Evolutionary conservation across 2,329 filamentous ascomycete species (phyloP).

Genomic region (Emericellopsis atlantica): DNA sequence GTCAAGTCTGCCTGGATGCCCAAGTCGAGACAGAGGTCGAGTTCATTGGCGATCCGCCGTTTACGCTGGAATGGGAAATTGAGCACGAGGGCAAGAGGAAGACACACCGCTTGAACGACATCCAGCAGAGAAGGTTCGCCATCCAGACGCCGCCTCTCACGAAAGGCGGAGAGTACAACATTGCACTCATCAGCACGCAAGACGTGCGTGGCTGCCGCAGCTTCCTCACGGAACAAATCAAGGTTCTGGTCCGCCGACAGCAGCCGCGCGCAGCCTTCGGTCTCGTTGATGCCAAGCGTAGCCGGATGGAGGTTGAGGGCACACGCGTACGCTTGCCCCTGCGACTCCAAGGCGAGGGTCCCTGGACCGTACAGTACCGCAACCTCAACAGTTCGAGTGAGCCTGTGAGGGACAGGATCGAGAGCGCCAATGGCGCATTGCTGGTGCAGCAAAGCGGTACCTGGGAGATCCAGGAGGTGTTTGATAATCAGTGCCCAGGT

Average conservation of each 20-base stretch:
- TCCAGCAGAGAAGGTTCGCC: slow-evolving; percentile 49
- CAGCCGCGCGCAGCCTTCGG: slow-evolving; percentile 81
- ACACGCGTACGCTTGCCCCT: slow-evolving; percentile 65
- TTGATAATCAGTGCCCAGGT: slow-evolving; percentile 72
- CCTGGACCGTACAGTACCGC: slow-evolving; percentile 70
- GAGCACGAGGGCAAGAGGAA: slow-evolving; percentile 79
- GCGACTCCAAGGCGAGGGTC: slow-evolving; percentile 71
- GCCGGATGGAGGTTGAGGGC: slow-evolving; percentile 64
- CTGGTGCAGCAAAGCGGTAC: slow-evolving; percentile 54
- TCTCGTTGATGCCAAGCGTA: slow-evolving; percentile 66
- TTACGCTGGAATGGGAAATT: slow-evolving; percentile 83
- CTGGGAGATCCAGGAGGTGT: slow-evolving; percentile 69
- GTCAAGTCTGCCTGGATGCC: slow-evolving; percentile 73
- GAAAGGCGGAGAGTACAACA: slow-evolving; percentile 79
- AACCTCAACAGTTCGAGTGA: slow-evolving; percentile 45
- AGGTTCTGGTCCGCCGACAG: slow-evolving; percentile 78
- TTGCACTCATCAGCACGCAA: slow-evolving; percentile 75
- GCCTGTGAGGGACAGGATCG: slow-evolving; percentile 31
- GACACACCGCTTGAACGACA: slow-evolving; percentile 50
- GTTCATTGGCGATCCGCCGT: slow-evolving; percentile 74
- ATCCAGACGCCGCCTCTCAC: slow-evolving; percentile 65
- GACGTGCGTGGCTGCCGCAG: slow-evolving; percentile 81
- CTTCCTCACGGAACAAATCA: slow-evolving; percentile 71
- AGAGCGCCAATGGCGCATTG: slow-evolving; percentile 53
- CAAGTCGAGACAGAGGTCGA: slow-evolving; percentile 61